phyloP scores from a whole-genome alignment of 2,329 filamentous ascomycete species.

The Fusarium napiforme region DNA sequence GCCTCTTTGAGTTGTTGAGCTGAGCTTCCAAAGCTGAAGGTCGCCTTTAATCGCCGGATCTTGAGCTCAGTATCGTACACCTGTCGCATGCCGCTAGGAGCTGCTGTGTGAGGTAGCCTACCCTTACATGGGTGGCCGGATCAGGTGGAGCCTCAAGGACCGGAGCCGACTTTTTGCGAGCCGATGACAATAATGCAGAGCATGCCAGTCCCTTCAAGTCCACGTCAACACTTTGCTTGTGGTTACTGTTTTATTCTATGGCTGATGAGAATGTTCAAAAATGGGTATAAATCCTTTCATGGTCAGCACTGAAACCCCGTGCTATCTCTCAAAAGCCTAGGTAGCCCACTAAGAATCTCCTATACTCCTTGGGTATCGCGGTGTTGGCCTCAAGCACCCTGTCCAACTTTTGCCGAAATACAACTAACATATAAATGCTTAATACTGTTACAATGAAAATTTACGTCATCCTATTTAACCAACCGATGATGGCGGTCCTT shows the following conservation, averaged over 20 bases:
- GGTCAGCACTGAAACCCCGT: not conserved
- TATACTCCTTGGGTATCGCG: conserved; percentile 18
- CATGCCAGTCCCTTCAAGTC: conserved; percentile 17
- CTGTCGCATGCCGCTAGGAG: conserved; percentile 46
- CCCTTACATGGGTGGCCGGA: conserved; percentile 34
- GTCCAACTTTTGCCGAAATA: not conserved
- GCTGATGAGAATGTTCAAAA: not conserved
- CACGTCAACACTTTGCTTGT: conserved; percentile 8
- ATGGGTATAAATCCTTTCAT: not conserved
- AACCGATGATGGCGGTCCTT: conserved; percentile 36
- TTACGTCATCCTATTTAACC: conserved; percentile 7
- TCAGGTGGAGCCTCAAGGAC: conserved; percentile 35
- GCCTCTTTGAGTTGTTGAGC: conserved; percentile 9
- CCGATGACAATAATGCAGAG: conserved; percentile 24
- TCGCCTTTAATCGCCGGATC: conserved; percentile 23
- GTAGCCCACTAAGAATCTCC: not conserved
- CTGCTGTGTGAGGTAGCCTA: conserved; percentile 32
- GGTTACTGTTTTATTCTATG: not conserved
- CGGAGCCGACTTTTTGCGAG: conserved; percentile 47
- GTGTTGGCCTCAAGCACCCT: not conserved
- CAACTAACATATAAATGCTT: not conserved
- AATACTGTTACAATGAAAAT: not conserved
- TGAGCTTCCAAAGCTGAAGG: conserved; percentile 11
- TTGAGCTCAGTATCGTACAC: conserved; percentile 42
- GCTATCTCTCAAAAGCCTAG: conserved; percentile 9